Evolutionary conservation across 1,284 basidiomycete genomes (phyloP).

Genomic region (Omphalotus olearius): DNA sequence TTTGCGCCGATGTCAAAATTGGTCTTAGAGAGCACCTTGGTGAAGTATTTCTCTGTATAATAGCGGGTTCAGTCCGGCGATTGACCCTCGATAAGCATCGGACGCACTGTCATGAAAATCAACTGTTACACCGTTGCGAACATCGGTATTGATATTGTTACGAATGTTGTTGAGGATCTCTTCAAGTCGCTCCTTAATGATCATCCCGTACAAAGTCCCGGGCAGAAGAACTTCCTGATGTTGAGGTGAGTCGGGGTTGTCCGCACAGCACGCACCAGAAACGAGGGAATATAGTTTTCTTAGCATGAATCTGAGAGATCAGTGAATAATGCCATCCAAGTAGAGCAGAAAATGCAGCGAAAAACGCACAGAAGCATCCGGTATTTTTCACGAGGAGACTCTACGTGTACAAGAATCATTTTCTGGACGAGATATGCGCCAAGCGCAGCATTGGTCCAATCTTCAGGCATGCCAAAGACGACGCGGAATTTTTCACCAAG

Average conservation of each 20-base stretch:
- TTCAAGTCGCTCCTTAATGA: conserved; percentile 96
- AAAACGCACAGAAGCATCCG: conserved; percentile 83
- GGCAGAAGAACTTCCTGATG: conserved; percentile 98
- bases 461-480: conserved; percentile 88
- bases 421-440: conserved; percentile 86
- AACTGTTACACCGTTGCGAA: conserved; percentile 68
- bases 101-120: conserved; percentile 85
- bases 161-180: conserved; percentile 82
- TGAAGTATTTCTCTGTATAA: conserved; percentile 73
- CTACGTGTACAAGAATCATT: conserved; percentile 89
- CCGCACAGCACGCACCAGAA: conserved; percentile 86
- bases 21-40: conserved; percentile 72
- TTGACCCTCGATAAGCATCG: conserved; percentile 1
- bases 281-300: conserved; percentile 94
- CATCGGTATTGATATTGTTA: conserved; percentile 71
- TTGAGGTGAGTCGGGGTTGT: conserved; percentile 99
- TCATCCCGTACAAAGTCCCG: conserved; percentile 92
- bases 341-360: neutral
- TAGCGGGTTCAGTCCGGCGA: neutral
- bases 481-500: conserved; percentile 98
- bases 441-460: conserved; percentile 84
- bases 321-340: neutral
- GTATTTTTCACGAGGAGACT: conserved; percentile 92
- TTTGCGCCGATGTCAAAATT: conserved; percentile 93
- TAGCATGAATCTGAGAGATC: conserved; percentile 81